Conservation (phyloP, 169 alveolate species). For the Eimeria tenella region DNA sequence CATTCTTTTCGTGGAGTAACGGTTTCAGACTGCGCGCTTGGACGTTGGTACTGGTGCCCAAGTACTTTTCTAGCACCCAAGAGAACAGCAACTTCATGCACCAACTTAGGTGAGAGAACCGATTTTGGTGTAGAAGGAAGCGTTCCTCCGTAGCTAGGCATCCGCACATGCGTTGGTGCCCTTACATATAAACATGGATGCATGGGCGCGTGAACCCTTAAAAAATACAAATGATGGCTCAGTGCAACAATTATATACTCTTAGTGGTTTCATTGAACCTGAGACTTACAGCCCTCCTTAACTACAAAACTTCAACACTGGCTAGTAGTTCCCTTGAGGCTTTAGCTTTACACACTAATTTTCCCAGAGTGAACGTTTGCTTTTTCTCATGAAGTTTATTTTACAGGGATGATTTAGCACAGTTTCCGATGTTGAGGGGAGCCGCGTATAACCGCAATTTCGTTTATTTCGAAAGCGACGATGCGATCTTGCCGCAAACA, state of each 20-base stretch:
- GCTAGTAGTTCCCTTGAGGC: no score
- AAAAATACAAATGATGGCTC: no score
- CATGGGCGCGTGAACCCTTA: no score
- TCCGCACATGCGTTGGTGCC: no score
- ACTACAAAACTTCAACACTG: no score
- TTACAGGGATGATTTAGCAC: slow-evolving; percentile 46
- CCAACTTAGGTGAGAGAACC: slow-evolving; percentile 44
- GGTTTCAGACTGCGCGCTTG: slow-evolving; percentile 72
- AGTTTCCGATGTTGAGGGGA: slow-evolving; percentile 32
- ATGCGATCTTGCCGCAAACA: slow-evolving; percentile 82
- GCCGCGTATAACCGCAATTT: slow-evolving; percentile 78
- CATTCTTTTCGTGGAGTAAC: slow-evolving; percentile 74
- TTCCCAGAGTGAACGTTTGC: neutral
- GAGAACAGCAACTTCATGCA: slow-evolving; percentile 77
- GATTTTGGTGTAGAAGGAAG: no score
- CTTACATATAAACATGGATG: no score
- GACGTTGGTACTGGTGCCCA: slow-evolving; percentile 68
- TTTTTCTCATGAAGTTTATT: neutral
- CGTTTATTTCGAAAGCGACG: slow-evolving; percentile 83
- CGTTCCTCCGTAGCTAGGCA: no score
- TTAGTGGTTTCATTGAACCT: no score
- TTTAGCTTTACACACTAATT: no score
- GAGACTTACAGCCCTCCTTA: no score
- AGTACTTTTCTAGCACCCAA: slow-evolving; percentile 57
- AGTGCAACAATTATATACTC: no score